Conservation (phyloP, 257 asterid genomes). For the Asclepias syriaca region DNA sequence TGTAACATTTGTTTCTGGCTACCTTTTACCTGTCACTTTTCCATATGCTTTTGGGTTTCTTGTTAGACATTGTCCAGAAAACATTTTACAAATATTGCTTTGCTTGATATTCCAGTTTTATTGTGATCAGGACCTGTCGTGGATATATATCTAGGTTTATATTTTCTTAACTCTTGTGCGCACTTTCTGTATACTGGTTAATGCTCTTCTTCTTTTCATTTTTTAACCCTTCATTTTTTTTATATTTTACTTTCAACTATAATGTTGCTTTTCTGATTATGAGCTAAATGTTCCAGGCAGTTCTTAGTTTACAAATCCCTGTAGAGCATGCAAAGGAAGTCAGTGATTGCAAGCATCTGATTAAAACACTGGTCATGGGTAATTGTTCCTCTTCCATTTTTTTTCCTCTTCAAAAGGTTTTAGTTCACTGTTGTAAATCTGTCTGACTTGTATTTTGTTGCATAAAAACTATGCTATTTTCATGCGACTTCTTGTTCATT, state of each 20-base stretch:
- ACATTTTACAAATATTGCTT: not conserved
- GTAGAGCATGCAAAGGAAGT: slow-evolving; percentile 97
- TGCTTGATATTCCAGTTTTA: not conserved
- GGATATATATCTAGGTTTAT: not conserved
- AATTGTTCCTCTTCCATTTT: slow-evolving; percentile 25
- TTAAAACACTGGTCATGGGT: slow-evolving; percentile 97
- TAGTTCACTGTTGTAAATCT: not conserved
- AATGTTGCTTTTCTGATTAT: slow-evolving; percentile 20
- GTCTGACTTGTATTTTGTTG: not conserved
- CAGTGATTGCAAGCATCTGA: slow-evolving; percentile 94
- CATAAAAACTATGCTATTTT: not conserved
- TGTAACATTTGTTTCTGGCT: not conserved
- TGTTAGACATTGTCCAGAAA: not conserved
- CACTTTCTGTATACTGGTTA: not conserved
- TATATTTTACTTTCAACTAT: slow-evolving; percentile 9
- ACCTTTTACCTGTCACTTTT: not conserved
- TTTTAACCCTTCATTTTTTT: not conserved
- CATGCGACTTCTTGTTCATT: not conserved
- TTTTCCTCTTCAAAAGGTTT: not conserved
- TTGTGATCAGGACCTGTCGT: not conserved
- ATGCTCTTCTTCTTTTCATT: not conserved
- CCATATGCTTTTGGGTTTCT: not conserved
- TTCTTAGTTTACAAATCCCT: slow-evolving; percentile 71
- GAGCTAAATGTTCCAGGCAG: slow-evolving; percentile 58
- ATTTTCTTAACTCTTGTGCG: not conserved